Conservation (phyloP, 139 green algal species). For the Tetradesmus lagerheimii region DNA sequence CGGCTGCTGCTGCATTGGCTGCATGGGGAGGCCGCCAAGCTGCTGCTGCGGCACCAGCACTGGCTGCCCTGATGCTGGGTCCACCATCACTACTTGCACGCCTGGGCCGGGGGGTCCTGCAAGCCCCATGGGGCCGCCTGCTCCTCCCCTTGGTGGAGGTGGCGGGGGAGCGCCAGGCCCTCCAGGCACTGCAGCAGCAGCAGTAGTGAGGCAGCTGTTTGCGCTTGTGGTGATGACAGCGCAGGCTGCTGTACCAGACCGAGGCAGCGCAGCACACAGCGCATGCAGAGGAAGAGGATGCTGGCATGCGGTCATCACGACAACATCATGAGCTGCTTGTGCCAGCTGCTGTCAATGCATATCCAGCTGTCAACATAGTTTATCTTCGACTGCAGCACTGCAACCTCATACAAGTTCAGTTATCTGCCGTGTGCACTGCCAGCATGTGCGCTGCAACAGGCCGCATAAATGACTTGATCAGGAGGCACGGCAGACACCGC, state of each 20-base stretch:
- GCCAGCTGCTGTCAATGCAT: too few relatives aligned
- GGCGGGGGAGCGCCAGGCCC: not conserved
- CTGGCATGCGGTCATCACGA: too few relatives aligned
- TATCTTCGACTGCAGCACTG: too few relatives aligned
- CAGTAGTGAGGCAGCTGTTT: not conserved
- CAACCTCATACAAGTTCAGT: not conserved
- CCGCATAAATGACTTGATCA: too few relatives aligned
- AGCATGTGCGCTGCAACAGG: not conserved
- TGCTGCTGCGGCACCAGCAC: conserved; percentile 29
- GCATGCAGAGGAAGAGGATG: not conserved
- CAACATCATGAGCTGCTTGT: too few relatives aligned
- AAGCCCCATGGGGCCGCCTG: conserved; percentile 22
- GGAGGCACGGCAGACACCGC: not conserved
- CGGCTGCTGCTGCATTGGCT: conserved; percentile 21
- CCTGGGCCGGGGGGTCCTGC: not conserved
- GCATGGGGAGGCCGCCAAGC: not conserved
- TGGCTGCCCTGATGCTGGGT: conserved; percentile 20
- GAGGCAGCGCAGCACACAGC: too few relatives aligned
- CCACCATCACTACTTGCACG: conserved; percentile 28
- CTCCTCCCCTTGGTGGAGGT: not conserved
- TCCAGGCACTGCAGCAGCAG: conserved; percentile 18
- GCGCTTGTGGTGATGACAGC: too few relatives aligned
- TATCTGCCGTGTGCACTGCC: not conserved
- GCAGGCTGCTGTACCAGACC: too few relatives aligned
- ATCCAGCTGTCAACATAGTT: too few relatives aligned